phyloP scores from a whole-genome alignment of 257 asterid genomes.

The Fraxinus pennsylvanica region DNA sequence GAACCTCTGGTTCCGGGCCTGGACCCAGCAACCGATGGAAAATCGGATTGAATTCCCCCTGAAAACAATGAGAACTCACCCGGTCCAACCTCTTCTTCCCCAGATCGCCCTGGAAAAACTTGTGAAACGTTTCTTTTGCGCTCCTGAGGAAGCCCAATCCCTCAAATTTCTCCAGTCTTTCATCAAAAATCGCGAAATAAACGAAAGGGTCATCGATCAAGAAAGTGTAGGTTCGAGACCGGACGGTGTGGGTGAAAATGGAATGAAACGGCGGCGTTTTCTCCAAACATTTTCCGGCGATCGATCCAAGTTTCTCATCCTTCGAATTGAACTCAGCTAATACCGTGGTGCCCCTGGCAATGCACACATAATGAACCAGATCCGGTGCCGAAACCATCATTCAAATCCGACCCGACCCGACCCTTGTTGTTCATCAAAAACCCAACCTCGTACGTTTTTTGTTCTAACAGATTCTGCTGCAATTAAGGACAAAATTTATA shows the following conservation, averaged over 20 bases:
- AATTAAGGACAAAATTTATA: not conserved
- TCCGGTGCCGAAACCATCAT: slow-evolving; percentile 58
- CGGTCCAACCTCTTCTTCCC: slow-evolving; percentile 35
- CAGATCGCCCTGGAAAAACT: slow-evolving; percentile 21
- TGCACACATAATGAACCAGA: slow-evolving; percentile 68
- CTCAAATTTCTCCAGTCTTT: slow-evolving; percentile 35
- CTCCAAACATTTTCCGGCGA: slow-evolving; percentile 70
- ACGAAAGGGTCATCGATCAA: slow-evolving; percentile 44
- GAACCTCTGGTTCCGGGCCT: slow-evolving; percentile 16
- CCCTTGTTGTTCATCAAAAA: slow-evolving; percentile 10
- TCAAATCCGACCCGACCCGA: slow-evolving; percentile 19
- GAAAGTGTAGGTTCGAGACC: slow-evolving; percentile 64
- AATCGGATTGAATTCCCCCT: slow-evolving; percentile 53
- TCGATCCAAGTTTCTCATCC: slow-evolving; percentile 68
- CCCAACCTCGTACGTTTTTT: not conserved
- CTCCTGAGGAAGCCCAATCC: slow-evolving; percentile 39
- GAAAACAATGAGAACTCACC: slow-evolving; percentile 45
- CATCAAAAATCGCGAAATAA: slow-evolving; percentile 45
- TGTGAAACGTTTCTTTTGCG: slow-evolving; percentile 32
- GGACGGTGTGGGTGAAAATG: slow-evolving; percentile 71
- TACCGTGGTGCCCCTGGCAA: slow-evolving; percentile 61
- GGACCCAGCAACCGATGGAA: slow-evolving; percentile 43
- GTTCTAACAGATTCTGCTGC: not conserved
- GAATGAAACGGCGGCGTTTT: slow-evolving; percentile 70
- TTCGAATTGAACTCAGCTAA: slow-evolving; percentile 81